Base-by-base conservation (phyloP, 1,139 yeast species). In the Magnusiomyces paraingens region DNA sequence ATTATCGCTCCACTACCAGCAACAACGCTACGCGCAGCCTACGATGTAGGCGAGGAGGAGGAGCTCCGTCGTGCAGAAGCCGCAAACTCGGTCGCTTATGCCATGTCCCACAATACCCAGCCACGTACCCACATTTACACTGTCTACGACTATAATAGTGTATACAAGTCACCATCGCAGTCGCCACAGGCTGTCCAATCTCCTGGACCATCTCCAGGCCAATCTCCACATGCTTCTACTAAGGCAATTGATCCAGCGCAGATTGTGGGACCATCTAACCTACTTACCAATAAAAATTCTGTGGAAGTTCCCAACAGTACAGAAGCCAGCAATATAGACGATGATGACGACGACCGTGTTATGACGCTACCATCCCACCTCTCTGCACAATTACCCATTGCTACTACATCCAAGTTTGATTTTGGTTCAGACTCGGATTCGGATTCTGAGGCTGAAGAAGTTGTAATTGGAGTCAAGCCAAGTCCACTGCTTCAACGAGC, bases 121-220 rank as follows among this genome's bases (percentile, higher is more conserved):
- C 82, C 87, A 57, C 78, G 81, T 58, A 78, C 94, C 70, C 93
- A 95, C 50, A 84, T 83, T 65, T 86, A 87, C 72, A 48, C 60
- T 38, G 83, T 84, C 66, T 90, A 90, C 67, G 96, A 90, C 70
- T 89, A 89, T 69, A 88, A 87, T 66, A 79, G 93, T 1, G 96
- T 89, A 20, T 88, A 86, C 65, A 63, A 62, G 49, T 61, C 66
- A 8, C 68, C 68, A 2, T 57, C 59, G 4, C 59, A 38, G 48
- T 51, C 52, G 35, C 54, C 53, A 1, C 22, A 43, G 15, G 51
- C 50, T 21, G 47, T 53, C 10, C 55, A 52, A 22, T 20, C 45
- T 43, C 22, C 49, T 12, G 45, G 29, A 14, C 18, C 3, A 14
- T 17, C 32, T n/a, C n/a, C 47, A 4, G 45, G 29, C 40, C 18